A percentile compares a stretch with the other conserved stretches of the same genome.
phyloP scores from a whole-genome alignment of 2,329 filamentous ascomycete species.

The Thielaviopsis populi region DNA sequence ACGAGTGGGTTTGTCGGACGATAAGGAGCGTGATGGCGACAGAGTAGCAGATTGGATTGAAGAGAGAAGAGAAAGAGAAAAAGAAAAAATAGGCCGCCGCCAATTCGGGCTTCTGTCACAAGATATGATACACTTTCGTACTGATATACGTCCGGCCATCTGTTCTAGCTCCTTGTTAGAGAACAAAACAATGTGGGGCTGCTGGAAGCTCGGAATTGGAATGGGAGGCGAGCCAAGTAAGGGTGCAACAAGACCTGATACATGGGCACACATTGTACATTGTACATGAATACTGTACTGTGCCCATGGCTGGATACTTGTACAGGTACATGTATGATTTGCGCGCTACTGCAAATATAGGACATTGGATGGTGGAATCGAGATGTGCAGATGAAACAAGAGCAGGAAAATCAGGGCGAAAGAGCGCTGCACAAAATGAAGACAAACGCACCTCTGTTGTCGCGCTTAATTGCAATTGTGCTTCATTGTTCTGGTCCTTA shows the following conservation, averaged over 20 bases:
- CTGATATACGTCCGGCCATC: background rate
- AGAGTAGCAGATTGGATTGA: slow-evolving; percentile 16
- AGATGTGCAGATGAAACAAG: no score
- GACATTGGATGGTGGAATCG: no score
- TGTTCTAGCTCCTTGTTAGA: background rate
- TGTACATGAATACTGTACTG: background rate
- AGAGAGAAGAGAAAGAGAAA: slow-evolving; percentile 17
- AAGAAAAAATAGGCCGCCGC: slow-evolving; percentile 12
- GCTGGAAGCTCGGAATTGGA: background rate
- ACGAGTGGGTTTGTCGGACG: background rate
- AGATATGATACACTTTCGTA: slow-evolving; percentile 7
- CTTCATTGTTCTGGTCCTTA: no score
- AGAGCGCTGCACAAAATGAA: no score
- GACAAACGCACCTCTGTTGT: no score
- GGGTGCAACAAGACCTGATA: no score
- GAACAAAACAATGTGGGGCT: background rate
- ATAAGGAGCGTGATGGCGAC: background rate
- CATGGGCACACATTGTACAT: no score
- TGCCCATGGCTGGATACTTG: no score
- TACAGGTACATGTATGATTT: no score
- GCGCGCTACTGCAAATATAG: no score
- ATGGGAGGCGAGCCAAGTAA: background rate
- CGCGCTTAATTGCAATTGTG: no score
- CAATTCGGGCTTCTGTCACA: background rate
- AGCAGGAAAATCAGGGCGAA: no score